phyloP scores from a whole-genome alignment of 2,329 filamentous ascomycete genomes.

The Lasiodiplodia hormozganensis region DNA sequence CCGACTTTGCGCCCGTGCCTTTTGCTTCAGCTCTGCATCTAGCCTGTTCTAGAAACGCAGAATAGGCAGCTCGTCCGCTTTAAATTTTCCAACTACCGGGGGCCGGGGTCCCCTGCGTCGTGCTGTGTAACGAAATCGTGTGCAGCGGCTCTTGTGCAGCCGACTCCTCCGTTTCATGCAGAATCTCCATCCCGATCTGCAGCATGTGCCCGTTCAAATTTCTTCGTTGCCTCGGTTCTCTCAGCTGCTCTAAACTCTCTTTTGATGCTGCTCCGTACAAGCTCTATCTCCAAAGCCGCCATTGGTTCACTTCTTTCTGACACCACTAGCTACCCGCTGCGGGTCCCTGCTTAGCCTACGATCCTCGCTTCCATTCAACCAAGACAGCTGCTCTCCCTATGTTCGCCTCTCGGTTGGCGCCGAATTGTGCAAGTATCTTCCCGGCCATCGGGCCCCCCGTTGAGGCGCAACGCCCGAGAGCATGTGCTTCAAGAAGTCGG shows the following conservation, averaged over 20 bases:
- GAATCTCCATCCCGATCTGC: slow-evolving; percentile 15
- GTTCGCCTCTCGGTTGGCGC: slow-evolving; percentile 12
- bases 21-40: not conserved
- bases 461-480: slow-evolving; percentile 15
- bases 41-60: not conserved
- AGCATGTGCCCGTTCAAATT: slow-evolving; percentile 16
- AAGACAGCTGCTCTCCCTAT: slow-evolving; percentile 6
- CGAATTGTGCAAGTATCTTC: slow-evolving; percentile 19
- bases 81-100: not conserved
- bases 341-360: slow-evolving; percentile 11
- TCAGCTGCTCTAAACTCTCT: slow-evolving; percentile 1
- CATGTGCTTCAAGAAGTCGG: slow-evolving; percentile 21
- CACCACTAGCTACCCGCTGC: slow-evolving; percentile 11
- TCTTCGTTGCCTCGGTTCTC: slow-evolving; percentile 15
- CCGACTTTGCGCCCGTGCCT: not conserved
- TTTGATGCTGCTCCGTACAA: slow-evolving; percentile 12
- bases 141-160: slow-evolving; percentile 14
- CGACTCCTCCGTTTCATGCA: slow-evolving; percentile 17
- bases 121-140: slow-evolving; percentile 1
- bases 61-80: slow-evolving; percentile 6
- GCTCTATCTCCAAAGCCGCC: not conserved
- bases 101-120: slow-evolving; percentile 17
- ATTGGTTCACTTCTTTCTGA: slow-evolving; percentile 10
- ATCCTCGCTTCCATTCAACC: slow-evolving; percentile 10
- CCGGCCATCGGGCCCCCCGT: slow-evolving; percentile 8